Evolutionary conservation across 345 rosid species (phyloP), one percentile per base, ranked within the genome.

Genomic region (Brassica juncea): DNA sequence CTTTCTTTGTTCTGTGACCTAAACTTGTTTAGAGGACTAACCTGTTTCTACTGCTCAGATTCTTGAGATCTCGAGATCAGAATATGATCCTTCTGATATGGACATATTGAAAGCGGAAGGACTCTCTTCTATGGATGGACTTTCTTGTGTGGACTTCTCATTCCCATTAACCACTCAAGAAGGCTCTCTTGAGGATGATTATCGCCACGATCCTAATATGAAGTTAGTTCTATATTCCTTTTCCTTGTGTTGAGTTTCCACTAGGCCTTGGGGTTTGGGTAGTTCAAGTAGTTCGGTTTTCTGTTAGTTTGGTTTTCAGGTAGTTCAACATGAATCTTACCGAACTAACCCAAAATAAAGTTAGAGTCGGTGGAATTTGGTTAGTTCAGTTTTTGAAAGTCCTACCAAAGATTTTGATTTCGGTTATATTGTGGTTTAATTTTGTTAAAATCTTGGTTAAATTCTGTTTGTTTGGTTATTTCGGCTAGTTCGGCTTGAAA

Each of bases 101-200:
- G 98, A 94, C 82, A 89, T 92, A 77, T 74, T 94, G 78, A 88
- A 91, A 73, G 87, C 94, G 14, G 94, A 94, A 77, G 98, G 97
- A 74, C 83, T 88, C 14, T 64, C 89, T 23, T 81, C 91, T 65
- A 87, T 89, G 80, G 89, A 86, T 6, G 88, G 96, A 64, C 90
- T 89, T 73, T 89, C 89, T 27, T 81, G 68, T 87, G 87, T 89
- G 85, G 97, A 91, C 14, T 92, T 91, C 86, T 86, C 93, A 34
- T 90, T 86, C 84, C 93, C 93, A 32, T 54, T 49, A 57, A 30
- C 80, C 63, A 4, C 75, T 55, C 75, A 68, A 64, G 91, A 87
- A 25, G 59, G 27, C 52, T 69, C 49, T 31, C 68, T 80, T 16
- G 84, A 84, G 55, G 0, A 31, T n/a, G 82, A 62, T n/a, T 79